These are phyloP conservation scores for Saccharum spontaneum DNA, from an alignment of 176 grass and related monocot genomes.

Conservation along the genomic window DNA sequence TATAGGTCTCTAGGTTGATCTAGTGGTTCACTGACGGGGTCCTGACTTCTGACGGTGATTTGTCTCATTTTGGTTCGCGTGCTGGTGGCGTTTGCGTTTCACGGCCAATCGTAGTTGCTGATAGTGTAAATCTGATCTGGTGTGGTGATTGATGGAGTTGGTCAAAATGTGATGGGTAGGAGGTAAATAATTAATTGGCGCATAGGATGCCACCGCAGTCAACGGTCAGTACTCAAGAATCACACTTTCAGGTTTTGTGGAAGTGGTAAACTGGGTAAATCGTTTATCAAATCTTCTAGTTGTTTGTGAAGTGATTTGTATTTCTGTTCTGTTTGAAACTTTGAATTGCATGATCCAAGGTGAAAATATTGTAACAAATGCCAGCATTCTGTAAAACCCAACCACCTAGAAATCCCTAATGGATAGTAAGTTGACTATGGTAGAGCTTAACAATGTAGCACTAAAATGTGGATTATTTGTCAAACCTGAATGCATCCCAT, in stretches of 20 bases:
- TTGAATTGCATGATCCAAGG: background rate
- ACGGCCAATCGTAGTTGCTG: background rate
- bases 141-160: background rate
- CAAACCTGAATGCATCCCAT: background rate
- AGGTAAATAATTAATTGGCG: background rate
- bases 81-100: background rate
- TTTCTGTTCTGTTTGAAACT: background rate
- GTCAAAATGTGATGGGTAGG: background rate
- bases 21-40: background rate
- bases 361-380: background rate
- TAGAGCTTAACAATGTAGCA: background rate
- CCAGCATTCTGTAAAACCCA: background rate
- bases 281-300: background rate
- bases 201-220: background rate
- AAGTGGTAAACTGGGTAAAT: background rate
- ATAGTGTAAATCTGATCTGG: background rate
- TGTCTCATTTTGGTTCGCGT: background rate
- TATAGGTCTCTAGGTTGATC: constrained; percentile 9
- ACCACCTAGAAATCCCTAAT: background rate
- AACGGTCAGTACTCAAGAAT: background rate
- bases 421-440: background rate
- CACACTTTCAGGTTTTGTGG: background rate
- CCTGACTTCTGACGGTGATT: background rate
- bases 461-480: background rate
- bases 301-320: background rate